A percentile compares a stretch with the other conserved stretches of the same genome.
Evolutionary conservation across 2,329 filamentous ascomycete genomes (phyloP).

Genomic region (Colletotrichum agaves): DNA sequence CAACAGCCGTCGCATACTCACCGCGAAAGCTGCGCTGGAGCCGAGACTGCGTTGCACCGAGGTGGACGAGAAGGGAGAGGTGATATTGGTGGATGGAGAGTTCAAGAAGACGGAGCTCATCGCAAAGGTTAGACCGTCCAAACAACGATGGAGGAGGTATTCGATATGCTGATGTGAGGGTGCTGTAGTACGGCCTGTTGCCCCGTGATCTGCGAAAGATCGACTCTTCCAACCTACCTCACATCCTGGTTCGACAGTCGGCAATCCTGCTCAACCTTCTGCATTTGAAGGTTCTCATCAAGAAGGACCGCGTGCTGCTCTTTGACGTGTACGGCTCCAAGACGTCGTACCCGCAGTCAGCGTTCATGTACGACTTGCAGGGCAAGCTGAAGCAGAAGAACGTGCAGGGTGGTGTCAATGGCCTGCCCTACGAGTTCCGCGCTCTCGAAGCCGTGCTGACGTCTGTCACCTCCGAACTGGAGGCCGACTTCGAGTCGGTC

Average conservation of each 20-base stretch:
- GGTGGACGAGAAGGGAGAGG: constrained; percentile 90
- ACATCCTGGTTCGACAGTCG: constrained; percentile 92
- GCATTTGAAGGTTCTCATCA: constrained; percentile 96
- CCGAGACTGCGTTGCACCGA: constrained; percentile 92
- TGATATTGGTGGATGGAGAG: constrained; percentile 92
- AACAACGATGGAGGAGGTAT: background rate
- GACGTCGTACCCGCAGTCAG: constrained; percentile 92
- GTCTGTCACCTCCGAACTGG: constrained; percentile 89
- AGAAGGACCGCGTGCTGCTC: constrained; percentile 91
- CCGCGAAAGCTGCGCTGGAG: constrained; percentile 83
- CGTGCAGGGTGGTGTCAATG: constrained; percentile 62
- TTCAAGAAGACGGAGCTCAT: constrained; percentile 98
- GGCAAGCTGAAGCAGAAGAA: constrained; percentile 89
- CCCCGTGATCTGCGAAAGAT: constrained; percentile 97
- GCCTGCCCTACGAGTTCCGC: constrained; percentile 93
- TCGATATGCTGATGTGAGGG: constrained; percentile 1
- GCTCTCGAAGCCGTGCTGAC: constrained; percentile 95
- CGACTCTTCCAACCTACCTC: constrained; percentile 93
- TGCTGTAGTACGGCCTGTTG: constrained; percentile 81
- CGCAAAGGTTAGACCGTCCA: constrained; percentile 73
- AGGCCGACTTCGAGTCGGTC: constrained; percentile 94
- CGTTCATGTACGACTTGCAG: constrained; percentile 98
- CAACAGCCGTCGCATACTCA: constrained; percentile 75
- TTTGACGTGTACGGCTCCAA: constrained; percentile 97
- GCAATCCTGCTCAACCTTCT: constrained; percentile 95